Evolutionary conservation across 306 rosid genomes (phyloP).

Genomic region (Rosa persica): DNA sequence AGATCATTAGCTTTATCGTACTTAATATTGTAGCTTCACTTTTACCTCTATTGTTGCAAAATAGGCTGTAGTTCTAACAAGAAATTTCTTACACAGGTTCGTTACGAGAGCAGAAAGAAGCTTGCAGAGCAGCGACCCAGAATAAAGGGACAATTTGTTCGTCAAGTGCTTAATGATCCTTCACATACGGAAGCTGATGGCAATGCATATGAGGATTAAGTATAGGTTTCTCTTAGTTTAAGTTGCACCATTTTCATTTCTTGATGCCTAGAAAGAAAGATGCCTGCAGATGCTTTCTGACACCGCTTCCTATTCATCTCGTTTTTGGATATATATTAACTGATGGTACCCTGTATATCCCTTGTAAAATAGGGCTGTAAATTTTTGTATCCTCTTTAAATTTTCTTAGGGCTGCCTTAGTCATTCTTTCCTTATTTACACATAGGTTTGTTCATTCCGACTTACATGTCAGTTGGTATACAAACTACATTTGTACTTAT

Average conservation of each 20-base stretch:
- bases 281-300: constrained; percentile 39
- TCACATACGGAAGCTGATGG: constrained; percentile 40
- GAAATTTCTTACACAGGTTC: constrained; percentile 55
- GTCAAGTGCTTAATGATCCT: constrained; percentile 48
- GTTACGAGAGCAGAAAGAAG: constrained; percentile 97
- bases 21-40: neutral
- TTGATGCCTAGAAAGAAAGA: constrained; percentile 20
- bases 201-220: constrained; percentile 30
- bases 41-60: neutral
- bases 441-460: constrained; percentile 34
- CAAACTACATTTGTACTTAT: neutral
- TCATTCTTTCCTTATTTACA: constrained; percentile 23
- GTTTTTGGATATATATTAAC: neutral
- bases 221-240: constrained; percentile 22
- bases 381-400: neutral
- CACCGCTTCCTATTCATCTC: constrained; percentile 22
- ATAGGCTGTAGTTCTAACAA: constrained; percentile 24
- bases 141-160: constrained; percentile 95
- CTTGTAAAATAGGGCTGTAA: constrained; percentile 32
- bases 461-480: constrained; percentile 9
- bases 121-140: constrained; percentile 98
- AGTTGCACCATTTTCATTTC: constrained; percentile 24
- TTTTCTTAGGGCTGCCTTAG: constrained; percentile 7
- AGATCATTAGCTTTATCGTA: neutral
- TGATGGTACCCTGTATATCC: neutral